Percentiles rank a stretch among this genome's conserved stretches.
Conservation (phyloP, 2,329 filamentous ascomycete species). For the Colletotrichum acutatum region DNA sequence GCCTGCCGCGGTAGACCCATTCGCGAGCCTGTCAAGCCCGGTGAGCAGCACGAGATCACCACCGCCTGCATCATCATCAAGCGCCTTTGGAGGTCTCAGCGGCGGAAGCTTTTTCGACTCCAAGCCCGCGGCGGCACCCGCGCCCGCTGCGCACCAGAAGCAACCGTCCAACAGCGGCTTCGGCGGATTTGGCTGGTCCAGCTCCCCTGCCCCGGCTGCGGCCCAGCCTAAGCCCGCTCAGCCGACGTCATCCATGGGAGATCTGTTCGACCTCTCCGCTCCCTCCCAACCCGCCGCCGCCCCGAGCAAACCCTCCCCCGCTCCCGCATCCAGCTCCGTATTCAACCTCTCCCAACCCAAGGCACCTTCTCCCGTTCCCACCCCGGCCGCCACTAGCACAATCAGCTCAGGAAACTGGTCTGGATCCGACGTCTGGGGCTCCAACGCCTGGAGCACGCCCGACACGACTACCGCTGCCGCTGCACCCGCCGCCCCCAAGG, state of each 20-base stretch:
- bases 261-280: slow-evolving; percentile 83
- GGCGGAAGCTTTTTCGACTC: slow-evolving; percentile 88
- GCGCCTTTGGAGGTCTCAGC: slow-evolving; percentile 64
- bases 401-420: slow-evolving; percentile 53
- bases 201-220: slow-evolving; percentile 53
- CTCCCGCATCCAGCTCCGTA: slow-evolving; percentile 68
- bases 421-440: slow-evolving; percentile 83
- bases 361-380: slow-evolving; percentile 50
- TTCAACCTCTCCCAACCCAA: slow-evolving; percentile 81
- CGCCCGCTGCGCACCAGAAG: slow-evolving; percentile 59
- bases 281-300: slow-evolving; percentile 51
- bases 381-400: slow-evolving; percentile 49
- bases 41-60: slow-evolving; percentile 46
- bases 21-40: slow-evolving; percentile 67
- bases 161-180: slow-evolving; percentile 69
- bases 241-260: slow-evolving; percentile 71
- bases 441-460: slow-evolving; percentile 82
- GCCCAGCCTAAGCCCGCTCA: slow-evolving; percentile 54
- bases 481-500: slow-evolving; percentile 67
- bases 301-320: slow-evolving; percentile 50
- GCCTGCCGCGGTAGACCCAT: slow-evolving; percentile 63
- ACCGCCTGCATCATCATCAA: slow-evolving; percentile 47
- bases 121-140: slow-evolving; percentile 68
- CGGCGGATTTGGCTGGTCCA: slow-evolving; percentile 74
- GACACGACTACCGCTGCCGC: slow-evolving; percentile 65